Percentiles rank a stretch among this genome's conserved stretches.
Conservation (phyloP, 495 filamentous ascomycete species). For the Bathelium albidoporum region DNA sequence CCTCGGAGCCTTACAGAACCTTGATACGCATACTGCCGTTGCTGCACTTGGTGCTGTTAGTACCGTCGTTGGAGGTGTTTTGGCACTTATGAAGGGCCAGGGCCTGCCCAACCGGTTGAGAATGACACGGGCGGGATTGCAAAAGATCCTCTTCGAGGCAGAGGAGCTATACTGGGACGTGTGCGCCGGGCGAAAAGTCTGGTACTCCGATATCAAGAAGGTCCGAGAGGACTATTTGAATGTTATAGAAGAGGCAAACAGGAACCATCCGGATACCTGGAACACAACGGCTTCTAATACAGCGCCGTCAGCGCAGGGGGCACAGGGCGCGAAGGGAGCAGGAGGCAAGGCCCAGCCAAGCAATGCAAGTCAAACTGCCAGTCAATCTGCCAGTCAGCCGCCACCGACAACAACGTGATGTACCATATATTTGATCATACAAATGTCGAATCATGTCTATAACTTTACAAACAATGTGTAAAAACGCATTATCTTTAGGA, state of each 20-base stretch:
- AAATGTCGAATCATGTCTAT: too few relatives aligned
- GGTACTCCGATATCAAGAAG: slow-evolving; percentile 17
- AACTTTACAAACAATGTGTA: too few relatives aligned
- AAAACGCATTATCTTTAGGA: too few relatives aligned
- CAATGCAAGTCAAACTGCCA: too few relatives aligned
- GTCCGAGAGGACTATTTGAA: slow-evolving; percentile 15
- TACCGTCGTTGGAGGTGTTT: slow-evolving; percentile 13
- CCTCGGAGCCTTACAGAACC: slow-evolving; percentile 12
- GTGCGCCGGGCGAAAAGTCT: slow-evolving; percentile 6
- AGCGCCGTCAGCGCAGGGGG: background rate
- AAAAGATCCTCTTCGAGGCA: slow-evolving; percentile 12
- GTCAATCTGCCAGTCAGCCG: background rate
- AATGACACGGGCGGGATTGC: slow-evolving; percentile 12
- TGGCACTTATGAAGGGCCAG: slow-evolving; percentile 21
- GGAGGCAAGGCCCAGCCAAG: background rate
- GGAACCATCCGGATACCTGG: slow-evolving; percentile 20
- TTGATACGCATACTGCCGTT: slow-evolving; percentile 15
- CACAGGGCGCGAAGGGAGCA: background rate
- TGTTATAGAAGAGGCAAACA: slow-evolving; percentile 14
- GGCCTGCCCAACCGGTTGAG: slow-evolving; percentile 20
- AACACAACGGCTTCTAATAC: slow-evolving; percentile 5
- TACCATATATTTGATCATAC: too few relatives aligned
- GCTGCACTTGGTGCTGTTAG: slow-evolving; percentile 16
- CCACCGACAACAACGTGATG: background rate
- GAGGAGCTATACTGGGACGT: slow-evolving; percentile 21